A percentile compares a stretch with the other conserved stretches of the same genome.
Evolutionary conservation across 306 rosid species (phyloP).

Genomic region (Pyrus pyrifolia): DNA sequence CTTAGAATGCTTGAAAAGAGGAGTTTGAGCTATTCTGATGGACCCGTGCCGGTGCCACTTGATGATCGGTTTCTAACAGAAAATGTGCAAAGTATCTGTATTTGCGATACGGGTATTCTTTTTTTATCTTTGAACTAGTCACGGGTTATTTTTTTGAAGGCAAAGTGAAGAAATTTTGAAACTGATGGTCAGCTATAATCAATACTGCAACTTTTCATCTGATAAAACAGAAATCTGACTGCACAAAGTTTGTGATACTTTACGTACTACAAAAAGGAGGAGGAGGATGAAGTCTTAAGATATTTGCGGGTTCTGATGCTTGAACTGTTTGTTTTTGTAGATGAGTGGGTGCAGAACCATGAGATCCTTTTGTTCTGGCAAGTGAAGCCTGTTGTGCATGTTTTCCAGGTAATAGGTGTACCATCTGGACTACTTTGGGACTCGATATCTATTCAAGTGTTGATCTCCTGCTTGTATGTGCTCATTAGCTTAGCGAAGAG

Average conservation of each 20-base stretch:
- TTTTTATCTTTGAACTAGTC: background rate
- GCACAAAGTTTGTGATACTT: background rate
- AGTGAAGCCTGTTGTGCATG: slow-evolving; percentile 88
- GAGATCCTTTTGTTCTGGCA: slow-evolving; percentile 94
- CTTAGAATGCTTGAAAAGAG: slow-evolving; percentile 91
- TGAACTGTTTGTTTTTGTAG: slow-evolving; percentile 30
- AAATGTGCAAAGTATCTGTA: slow-evolving; percentile 65
- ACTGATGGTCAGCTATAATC: background rate
- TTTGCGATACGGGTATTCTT: slow-evolving; percentile 68
- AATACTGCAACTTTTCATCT: background rate
- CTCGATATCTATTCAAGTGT: background rate
- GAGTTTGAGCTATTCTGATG: slow-evolving; percentile 79
- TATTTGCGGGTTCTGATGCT: slow-evolving; percentile 17
- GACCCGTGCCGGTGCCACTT: slow-evolving; percentile 63
- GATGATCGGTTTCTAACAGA: slow-evolving; percentile 66
- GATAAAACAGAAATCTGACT: background rate
- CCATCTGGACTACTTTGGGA: background rate
- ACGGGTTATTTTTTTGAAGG: background rate
- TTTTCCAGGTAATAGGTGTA: slow-evolving; percentile 57
- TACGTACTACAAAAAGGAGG: background rate
- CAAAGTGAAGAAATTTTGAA: background rate
- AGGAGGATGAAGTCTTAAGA: background rate
- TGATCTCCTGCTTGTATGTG: slow-evolving; percentile 1
- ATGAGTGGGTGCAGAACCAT: slow-evolving; percentile 61
- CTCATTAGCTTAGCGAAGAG: slow-evolving; percentile 79